Conservation (phyloP, 106 monocot genomes). For the Apostasia shenzhenica region DNA sequence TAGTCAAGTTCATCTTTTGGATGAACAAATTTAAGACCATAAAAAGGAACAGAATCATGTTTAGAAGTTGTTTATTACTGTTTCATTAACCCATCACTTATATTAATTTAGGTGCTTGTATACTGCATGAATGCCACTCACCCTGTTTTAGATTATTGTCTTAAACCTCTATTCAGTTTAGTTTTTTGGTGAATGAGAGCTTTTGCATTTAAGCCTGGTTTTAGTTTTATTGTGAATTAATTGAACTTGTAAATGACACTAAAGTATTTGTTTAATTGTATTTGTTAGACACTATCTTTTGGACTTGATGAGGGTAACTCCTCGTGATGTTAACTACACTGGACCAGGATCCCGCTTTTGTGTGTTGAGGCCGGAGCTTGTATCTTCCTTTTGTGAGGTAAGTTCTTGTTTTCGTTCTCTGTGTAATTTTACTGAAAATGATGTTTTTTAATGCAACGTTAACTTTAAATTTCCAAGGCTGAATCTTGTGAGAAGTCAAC, state of each 20-base stretch:
- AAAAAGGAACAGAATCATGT: no score
- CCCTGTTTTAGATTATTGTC: background rate
- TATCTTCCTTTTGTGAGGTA: slow-evolving; percentile 78
- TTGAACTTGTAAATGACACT: no score
- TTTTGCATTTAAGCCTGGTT: background rate
- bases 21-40: no score
- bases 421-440: background rate
- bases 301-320: slow-evolving; percentile 97
- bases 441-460: background rate
- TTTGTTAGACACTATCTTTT: slow-evolving; percentile 85
- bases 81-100: no score
- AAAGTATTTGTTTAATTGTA: background rate
- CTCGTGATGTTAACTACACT: slow-evolving; percentile 87
- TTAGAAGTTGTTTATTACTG: no score
- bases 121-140: background rate
- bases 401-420: background rate
- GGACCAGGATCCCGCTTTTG: slow-evolving; percentile 79
- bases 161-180: background rate
- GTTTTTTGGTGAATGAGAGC: background rate
- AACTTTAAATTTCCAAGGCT: slow-evolving; percentile 19
- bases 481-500: slow-evolving; percentile 34
- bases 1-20: no score
- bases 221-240: no score
- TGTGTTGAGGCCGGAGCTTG: slow-evolving; percentile 87
- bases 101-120: background rate